Evolutionary conservation across 176 grass and related monocot genomes (phyloP).

Genomic region (Oryza meyeriana): DNA sequence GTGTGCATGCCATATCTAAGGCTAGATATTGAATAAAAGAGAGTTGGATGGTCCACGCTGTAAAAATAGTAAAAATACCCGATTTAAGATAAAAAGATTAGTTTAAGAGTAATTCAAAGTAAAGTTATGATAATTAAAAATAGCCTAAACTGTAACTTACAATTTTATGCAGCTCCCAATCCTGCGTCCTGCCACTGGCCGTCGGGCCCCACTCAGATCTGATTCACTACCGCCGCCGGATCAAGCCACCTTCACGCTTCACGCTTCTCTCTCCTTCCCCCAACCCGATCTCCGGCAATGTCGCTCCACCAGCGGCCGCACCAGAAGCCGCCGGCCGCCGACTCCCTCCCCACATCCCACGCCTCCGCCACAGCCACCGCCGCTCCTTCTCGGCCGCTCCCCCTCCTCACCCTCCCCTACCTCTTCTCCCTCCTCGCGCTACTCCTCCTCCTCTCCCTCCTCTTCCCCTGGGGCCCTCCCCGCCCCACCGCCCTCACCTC

Average conservation of each 20-base stretch:
- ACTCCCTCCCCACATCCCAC: slow-evolving; percentile 37
- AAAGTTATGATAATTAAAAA: too few species aligned
- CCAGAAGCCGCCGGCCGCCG: slow-evolving; percentile 43
- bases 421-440: slow-evolving; percentile 50
- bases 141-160: too few species aligned
- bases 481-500: slow-evolving; percentile 1
- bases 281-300: slow-evolving; percentile 40
- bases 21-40: too few species aligned
- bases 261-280: neutral
- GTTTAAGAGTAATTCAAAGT: too few species aligned
- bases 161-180: too few species aligned
- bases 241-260: neutral
- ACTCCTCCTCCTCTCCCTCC: slow-evolving; percentile 52
- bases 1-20: too few species aligned
- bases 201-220: too few species aligned
- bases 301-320: slow-evolving; percentile 73
- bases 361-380: slow-evolving; percentile 25
- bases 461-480: slow-evolving; percentile 43
- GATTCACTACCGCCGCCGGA: too few species aligned
- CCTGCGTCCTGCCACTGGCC: too few species aligned
- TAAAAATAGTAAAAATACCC: too few species aligned
- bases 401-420: slow-evolving; percentile 53
- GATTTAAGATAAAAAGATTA: too few species aligned
- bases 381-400: slow-evolving; percentile 28
- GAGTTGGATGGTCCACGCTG: too few species aligned